Evolutionary conservation across 2,329 filamentous ascomycete genomes (phyloP), one percentile per base, ranked within the genome.

Genomic region (Anthostomella pinea): DNA sequence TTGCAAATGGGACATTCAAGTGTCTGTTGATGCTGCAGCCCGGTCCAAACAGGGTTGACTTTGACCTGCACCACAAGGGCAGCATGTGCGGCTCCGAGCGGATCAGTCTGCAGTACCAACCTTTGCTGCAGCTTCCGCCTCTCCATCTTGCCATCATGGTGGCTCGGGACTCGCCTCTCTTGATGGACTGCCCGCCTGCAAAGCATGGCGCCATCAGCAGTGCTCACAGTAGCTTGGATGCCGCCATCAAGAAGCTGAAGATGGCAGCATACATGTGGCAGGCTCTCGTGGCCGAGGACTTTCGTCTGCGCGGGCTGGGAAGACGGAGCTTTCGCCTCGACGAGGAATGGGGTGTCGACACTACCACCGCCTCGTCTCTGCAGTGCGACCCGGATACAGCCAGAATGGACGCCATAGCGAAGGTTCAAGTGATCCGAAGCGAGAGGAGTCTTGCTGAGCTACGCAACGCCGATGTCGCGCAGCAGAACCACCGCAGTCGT

Each of bases 241-340:
- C 76, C 13, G 83, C 83, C 1, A 72, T 85, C 33, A 72, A 75
- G 49, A 88, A 88, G 56, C 83, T 85, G 49, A 73, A 82, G 35
- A 85, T 85, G 74, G 75, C 82, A 14, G 84, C 82, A 16, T 86
- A 87, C 58, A 71, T 87, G 38, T 87, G 84, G 83, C 84, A 88
- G 56, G 82, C 83, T 15, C 83, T 85, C 39, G 86, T 82, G 2
- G 83, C 81, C 15, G 83, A 87, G 54, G 83, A 87, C 52, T 83
- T 87, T 77, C 80, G 79, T 45, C 70, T 76, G 32, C 77, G 84
- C 50, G 77, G 78, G 17, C 80, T 87, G 45, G 81, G 81, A 8
- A 71, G 83, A 30, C 73, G 83, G 34, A 83, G 79, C 46, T 87
- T 87, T 62, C 73, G 83, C 23, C 77, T 85, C 31, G 84, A 87